Percentiles rank a stretch among this genome's conserved stretches.
Evolutionary conservation across 345 rosid genomes (phyloP).

Genomic region (Eucalyptus cladocalyx): DNA sequence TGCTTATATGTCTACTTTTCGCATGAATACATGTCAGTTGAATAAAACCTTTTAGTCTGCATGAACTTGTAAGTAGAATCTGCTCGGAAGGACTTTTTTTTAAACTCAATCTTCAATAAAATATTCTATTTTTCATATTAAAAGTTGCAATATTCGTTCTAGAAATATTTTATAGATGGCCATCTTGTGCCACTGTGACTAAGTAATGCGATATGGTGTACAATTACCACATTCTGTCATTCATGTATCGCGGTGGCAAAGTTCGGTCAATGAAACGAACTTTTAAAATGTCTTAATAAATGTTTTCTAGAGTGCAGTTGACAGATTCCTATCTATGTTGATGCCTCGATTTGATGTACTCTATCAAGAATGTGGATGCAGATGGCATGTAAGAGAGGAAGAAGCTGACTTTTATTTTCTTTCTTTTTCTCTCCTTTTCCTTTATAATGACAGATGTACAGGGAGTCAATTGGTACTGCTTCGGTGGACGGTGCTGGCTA

Average conservation of each 20-base stretch:
- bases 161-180: neutral
- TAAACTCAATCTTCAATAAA: neutral
- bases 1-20: neutral
- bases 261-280: neutral
- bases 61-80: neutral
- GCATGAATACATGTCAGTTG: neutral
- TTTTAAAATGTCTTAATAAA: neutral
- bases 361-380: neutral
- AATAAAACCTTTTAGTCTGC: neutral
- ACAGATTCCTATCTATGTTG: neutral
- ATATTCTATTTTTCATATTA: neutral
- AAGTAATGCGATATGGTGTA: neutral
- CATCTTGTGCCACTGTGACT: neutral
- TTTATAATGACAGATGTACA: slow-evolving; percentile 12
- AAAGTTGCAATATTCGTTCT: neutral
- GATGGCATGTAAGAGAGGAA: neutral
- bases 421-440: neutral
- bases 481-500: slow-evolving; percentile 35
- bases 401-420: neutral
- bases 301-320: neutral
- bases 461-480: slow-evolving; percentile 85
- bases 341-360: neutral
- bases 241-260: neutral
- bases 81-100: neutral
- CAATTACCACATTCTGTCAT: neutral